Base-by-base conservation (phyloP, 768 basidiomycete species). In the Podaxis sp. region DNA sequence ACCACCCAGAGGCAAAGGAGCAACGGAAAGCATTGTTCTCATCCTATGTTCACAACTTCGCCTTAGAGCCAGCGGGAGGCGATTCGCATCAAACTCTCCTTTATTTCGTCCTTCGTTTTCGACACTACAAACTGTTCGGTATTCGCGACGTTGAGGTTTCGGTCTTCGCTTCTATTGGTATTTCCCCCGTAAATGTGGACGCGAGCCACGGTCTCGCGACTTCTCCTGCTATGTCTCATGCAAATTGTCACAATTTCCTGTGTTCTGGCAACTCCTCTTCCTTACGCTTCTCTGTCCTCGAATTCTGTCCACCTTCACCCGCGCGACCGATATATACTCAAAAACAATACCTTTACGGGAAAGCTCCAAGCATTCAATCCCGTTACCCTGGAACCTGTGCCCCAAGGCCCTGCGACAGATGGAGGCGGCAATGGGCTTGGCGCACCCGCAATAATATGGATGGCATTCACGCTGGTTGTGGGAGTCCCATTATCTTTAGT, bases 331-430 rank as follows among this genome's bases (percentile, higher is more conserved):
- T 60, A 55, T 33, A 56, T 57, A n/a, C 64, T 64, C 53, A 50
- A 29, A 22, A 74, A 69, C 66, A 76, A 77, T 58, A 62, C 63
- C 3, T 3, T 62, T 17, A 72, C 75, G 47, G 85, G 85, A 13
- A 74, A 72, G 24, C 74, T 74, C 2, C 50, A 72, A 57, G 79
- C 86, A 17, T 76, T 83, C 65, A 77, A 85, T 65, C 72, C 83
- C 5, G 33, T 50, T 25, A 82, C 84, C 0, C 72, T 73, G n/a
- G 66, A 74, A 54, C 61, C 70, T 25, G 76, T 88, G 8, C 73
- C 79, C 4, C 88, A 90, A 70, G 83, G 82, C 0, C 60, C 75
- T 4, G 87, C 82, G 2, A 77, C 85, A 2, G 88, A 90, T 67
- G 88, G 87, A 7, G 76, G 81, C 33, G 87, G 88, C 5, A 57